Percentiles rank a stretch among this genome's conserved stretches.
Evolutionary conservation across 768 basidiomycete species (phyloP).

Genomic region (Boletus subcaerulescens): DNA sequence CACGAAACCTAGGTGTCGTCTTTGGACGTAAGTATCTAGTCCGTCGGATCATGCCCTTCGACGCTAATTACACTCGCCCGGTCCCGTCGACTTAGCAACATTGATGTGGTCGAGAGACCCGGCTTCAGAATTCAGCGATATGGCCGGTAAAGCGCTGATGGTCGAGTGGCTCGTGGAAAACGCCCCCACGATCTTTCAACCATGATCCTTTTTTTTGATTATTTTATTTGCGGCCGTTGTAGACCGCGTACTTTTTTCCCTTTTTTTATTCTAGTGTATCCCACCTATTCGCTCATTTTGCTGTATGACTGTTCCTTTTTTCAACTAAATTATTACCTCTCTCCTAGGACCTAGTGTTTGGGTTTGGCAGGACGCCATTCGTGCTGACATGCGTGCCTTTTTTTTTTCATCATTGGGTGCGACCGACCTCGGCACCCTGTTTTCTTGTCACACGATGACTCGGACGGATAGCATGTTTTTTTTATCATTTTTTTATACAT

Average conservation of each 20-base stretch:
- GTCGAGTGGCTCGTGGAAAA: conserved; percentile 96
- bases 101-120: conserved; percentile 89
- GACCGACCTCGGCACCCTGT: background rate
- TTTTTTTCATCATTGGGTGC: background rate
- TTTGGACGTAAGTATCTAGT: conserved; percentile 82
- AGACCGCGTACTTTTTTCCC: background rate
- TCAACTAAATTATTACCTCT: conserved; percentile 21
- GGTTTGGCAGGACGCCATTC: conserved; percentile 5
- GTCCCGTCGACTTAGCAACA: conserved; percentile 58
- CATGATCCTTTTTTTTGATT: conserved; percentile 2
- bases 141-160: conserved; percentile 92
- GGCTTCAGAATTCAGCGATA: conserved; percentile 90
- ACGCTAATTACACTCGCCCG: background rate
- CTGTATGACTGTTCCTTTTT: conserved; percentile 8
- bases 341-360: conserved; percentile 2
- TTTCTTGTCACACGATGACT: too few species aligned
- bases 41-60: background rate
- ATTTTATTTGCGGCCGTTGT: too few species aligned
- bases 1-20: conserved; percentile 93
- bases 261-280: conserved; percentile 29
- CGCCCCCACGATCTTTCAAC: conserved; percentile 52
- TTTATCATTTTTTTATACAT: too few species aligned
- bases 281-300: conserved; percentile 8
- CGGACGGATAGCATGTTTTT: too few species aligned
- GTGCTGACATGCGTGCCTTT: background rate